Conservation (phyloP, 345 rosid species). For the Pistacia atlantica region DNA sequence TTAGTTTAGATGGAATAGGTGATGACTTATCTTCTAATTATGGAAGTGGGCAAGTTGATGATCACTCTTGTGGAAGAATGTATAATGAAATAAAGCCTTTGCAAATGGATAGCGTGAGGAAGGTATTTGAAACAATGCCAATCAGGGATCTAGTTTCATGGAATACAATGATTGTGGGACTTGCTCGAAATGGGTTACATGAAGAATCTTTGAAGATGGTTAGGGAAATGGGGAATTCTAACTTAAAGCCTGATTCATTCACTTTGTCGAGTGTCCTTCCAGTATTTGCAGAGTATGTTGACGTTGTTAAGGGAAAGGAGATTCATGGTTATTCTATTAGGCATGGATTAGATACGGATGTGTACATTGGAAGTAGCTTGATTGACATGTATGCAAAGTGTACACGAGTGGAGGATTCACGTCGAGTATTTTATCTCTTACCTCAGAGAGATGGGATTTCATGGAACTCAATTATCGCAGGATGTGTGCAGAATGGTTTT, state of each 20-base stretch:
- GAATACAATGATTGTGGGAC: conserved; percentile 78
- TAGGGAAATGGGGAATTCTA: conserved; percentile 57
- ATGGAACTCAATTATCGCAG: conserved; percentile 80
- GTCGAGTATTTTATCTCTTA: conserved; percentile 44
- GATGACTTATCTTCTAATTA: not conserved
- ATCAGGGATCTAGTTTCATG: conserved; percentile 76
- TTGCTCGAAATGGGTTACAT: conserved; percentile 64
- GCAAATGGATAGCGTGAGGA: conserved; percentile 43
- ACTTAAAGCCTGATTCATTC: conserved; percentile 70
- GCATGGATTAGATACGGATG: conserved; percentile 52
- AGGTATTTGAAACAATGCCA: conserved; percentile 76
- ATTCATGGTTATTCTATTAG: conserved; percentile 77
- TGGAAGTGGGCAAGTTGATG: not conserved
- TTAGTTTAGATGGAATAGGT: not conserved
- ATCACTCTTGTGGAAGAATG: not conserved
- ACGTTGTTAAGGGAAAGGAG: conserved; percentile 72
- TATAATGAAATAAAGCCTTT: conserved; percentile 8
- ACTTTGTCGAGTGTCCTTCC: conserved; percentile 85
- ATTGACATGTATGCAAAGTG: conserved; percentile 88
- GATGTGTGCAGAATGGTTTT: conserved; percentile 71
- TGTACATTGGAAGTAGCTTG: conserved; percentile 68
- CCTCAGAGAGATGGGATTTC: conserved; percentile 59
- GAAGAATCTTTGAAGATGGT: conserved; percentile 69
- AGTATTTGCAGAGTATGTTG: conserved; percentile 62
- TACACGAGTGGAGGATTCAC: conserved; percentile 49